Conservation (phyloP, 163 green algal species). For the Volvox carteri region DNA sequence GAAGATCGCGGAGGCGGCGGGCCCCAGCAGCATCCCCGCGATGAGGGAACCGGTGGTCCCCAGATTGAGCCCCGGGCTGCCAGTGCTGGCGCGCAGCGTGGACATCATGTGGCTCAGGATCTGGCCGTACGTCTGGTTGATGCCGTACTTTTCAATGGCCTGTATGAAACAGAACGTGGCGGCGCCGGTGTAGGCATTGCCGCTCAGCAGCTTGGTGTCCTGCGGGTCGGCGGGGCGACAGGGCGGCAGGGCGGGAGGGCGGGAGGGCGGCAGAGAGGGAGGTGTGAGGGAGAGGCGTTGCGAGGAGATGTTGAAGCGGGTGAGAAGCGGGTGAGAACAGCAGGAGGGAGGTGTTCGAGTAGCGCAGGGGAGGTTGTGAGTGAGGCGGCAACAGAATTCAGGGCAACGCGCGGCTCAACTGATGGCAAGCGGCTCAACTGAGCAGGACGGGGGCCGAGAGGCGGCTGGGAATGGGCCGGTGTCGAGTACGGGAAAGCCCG, state of each 20-base stretch:
- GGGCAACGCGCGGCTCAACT: too few relatives aligned
- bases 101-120: slow-evolving; percentile 64
- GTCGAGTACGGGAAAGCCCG: too few relatives aligned
- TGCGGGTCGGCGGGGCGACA: slow-evolving; percentile 8
- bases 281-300: not conserved
- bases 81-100: slow-evolving; percentile 28
- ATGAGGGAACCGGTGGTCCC: slow-evolving; percentile 3
- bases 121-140: slow-evolving; percentile 62
- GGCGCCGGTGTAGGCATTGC: slow-evolving; percentile 68
- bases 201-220: slow-evolving; percentile 64
- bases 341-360: too few relatives aligned
- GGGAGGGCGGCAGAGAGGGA: too few relatives aligned
- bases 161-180: slow-evolving; percentile 83
- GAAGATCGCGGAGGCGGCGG: slow-evolving; percentile 43
- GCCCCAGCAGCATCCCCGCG: slow-evolving; percentile 41
- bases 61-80: not conserved
- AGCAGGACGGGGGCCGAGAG: too few relatives aligned
- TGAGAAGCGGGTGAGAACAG: too few relatives aligned
- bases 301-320: not conserved
- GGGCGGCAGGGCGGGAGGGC: slow-evolving; percentile 1
- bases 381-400: too few relatives aligned
- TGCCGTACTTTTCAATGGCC: slow-evolving; percentile 81
- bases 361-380: too few relatives aligned
- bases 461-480: too few relatives aligned
- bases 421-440: too few relatives aligned